Percentiles rank a stretch among this genome's conserved stretches.
Evolutionary conservation across 2,329 filamentous ascomycete species (phyloP).

Genomic region (Ceratocystis cacaofunesta): DNA sequence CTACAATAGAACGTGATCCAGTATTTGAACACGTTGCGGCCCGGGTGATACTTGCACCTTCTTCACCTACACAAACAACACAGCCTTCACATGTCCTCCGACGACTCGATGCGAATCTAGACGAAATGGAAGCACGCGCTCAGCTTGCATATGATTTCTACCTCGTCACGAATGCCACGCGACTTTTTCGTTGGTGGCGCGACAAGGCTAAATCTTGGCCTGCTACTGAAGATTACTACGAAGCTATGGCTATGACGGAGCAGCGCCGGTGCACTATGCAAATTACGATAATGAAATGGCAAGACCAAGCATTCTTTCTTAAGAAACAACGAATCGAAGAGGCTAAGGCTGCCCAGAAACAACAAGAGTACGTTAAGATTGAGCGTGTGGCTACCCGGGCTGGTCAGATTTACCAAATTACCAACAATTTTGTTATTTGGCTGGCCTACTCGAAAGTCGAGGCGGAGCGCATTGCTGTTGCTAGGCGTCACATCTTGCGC

Average conservation of each 20-base stretch:
- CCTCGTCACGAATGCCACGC: conserved; percentile 5
- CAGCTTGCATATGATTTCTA: conserved; percentile 8
- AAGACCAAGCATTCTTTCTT: conserved; percentile 6
- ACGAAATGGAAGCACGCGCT: conserved; percentile 15
- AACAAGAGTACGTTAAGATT: conserved; percentile 13
- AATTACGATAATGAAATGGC: conserved; percentile 15
- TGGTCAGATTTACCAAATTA: conserved; percentile 49
- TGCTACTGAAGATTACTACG: conserved; percentile 15
- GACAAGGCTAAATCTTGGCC: conserved; percentile 12
- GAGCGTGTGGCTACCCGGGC: conserved; percentile 37
- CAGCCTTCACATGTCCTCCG: conserved; percentile 16
- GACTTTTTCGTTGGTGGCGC: conserved; percentile 16
- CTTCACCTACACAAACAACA: conserved; percentile 14
- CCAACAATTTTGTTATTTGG: conserved; percentile 38
- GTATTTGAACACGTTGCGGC: conserved; percentile 10
- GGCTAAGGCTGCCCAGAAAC: conserved; percentile 12
- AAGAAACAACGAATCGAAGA: conserved; percentile 10
- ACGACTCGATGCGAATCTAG: conserved; percentile 9
- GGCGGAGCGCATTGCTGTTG: conserved; percentile 49
- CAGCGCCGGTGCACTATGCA: conserved; percentile 10
- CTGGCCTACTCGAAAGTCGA: conserved; percentile 48
- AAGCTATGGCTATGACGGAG: conserved; percentile 14
- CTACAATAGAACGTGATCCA: not conserved
- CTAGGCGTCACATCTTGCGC: conserved; percentile 54
- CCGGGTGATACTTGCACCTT: conserved; percentile 2